These are phyloP conservation scores for Bothriochloa decipiens DNA, from an alignment of 176 grass and related monocot species.

Conservation along the genomic window DNA sequence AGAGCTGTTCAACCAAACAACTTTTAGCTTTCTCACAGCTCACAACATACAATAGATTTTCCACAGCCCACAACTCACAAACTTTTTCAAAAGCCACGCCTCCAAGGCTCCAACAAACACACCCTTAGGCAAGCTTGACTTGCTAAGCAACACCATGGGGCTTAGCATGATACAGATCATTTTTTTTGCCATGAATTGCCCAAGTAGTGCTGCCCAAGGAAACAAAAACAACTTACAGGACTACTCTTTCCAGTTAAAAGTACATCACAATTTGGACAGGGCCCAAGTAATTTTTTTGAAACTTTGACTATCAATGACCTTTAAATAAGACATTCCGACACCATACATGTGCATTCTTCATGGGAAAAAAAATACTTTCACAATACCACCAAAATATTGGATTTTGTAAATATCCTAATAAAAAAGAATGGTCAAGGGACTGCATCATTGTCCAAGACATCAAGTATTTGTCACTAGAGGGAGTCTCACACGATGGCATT, in stretches of 20 bases:
- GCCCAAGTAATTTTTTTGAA: no score
- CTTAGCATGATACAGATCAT: neutral
- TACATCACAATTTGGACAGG: no score
- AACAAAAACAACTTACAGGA: neutral
- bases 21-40: no score
- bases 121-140: neutral
- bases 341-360: neutral
- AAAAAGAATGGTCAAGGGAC: neutral
- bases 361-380: neutral
- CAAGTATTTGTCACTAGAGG: neutral
- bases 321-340: neutral
- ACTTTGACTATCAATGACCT: neutral
- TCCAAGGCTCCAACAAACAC: no score
- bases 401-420: neutral
- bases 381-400: neutral
- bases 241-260: neutral
- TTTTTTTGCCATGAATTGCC: neutral
- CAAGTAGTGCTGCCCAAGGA: neutral
- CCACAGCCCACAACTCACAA: no score
- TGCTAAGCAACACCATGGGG: neutral
- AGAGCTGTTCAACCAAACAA: no score
- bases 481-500: neutral
- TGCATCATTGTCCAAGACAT: neutral
- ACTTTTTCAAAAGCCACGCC: no score
- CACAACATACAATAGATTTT: no score